phyloP scores from a whole-genome alignment of 805 yeast genomes.

The Zygoascus flipseniorum region DNA sequence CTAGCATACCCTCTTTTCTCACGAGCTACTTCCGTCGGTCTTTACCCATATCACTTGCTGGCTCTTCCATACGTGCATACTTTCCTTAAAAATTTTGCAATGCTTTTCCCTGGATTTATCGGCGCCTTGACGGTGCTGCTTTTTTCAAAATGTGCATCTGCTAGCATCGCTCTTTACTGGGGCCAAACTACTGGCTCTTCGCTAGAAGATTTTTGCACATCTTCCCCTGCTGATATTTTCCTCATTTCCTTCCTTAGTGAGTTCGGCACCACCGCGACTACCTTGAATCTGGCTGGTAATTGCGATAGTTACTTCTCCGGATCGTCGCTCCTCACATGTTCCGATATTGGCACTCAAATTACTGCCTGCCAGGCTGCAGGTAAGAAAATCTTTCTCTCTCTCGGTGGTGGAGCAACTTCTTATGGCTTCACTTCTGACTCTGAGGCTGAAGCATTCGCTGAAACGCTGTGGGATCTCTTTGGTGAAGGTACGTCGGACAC shows the following conservation, averaged over 20 bases:
- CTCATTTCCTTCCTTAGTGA: constrained; percentile 59
- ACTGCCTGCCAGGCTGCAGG: constrained; percentile 70
- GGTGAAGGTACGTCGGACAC: constrained; percentile 38
- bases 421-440: constrained; percentile 45
- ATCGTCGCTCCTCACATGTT: constrained; percentile 38
- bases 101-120: not conserved
- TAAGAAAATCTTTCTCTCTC: constrained; percentile 64
- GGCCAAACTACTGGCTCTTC: constrained; percentile 62
- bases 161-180: constrained; percentile 64
- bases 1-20: no score
- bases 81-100: not conserved
- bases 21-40: no score
- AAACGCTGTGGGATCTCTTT: constrained; percentile 43
- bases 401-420: constrained; percentile 63
- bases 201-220: constrained; percentile 53
- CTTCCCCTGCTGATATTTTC: constrained; percentile 52
- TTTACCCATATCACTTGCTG: no score
- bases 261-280: constrained; percentile 37
- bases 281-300: constrained; percentile 9
- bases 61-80: not conserved
- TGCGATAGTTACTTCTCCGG: constrained; percentile 23
- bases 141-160: not conserved
- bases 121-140: not conserved
- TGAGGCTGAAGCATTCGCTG: constrained; percentile 52
- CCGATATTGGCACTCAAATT: constrained; percentile 52